Evolutionary conservation across 768 basidiomycete species (phyloP).

Genomic region (Boletus pseudopeckii): DNA sequence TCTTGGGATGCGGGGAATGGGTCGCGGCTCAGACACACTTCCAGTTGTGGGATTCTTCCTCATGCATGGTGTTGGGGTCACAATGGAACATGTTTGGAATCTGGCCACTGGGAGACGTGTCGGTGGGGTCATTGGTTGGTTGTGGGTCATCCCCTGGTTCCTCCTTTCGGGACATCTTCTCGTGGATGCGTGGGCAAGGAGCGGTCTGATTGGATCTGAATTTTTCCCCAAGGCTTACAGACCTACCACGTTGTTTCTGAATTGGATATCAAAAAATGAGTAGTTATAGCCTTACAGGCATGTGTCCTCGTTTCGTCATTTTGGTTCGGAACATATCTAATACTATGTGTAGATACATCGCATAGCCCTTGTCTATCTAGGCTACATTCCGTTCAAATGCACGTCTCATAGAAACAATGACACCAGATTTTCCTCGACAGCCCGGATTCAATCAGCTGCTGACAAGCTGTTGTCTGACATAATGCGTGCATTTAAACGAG

Average conservation of each 20-base stretch:
- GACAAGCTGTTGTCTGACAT: too few relatives aligned
- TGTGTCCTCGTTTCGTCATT: not conserved
- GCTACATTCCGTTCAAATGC: not conserved
- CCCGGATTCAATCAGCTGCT: not conserved
- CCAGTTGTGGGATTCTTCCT: slow-evolving; percentile 52
- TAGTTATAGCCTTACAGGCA: slow-evolving; percentile 1
- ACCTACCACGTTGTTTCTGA: slow-evolving; percentile 15
- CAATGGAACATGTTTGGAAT: slow-evolving; percentile 49
- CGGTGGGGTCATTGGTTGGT: slow-evolving; percentile 44
- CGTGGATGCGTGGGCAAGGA: slow-evolving; percentile 40
- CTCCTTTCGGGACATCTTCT: slow-evolving; percentile 45
- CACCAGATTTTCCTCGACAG: not conserved
- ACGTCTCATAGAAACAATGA: not conserved
- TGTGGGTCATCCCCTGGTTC: slow-evolving; percentile 52
- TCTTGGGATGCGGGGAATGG: slow-evolving; percentile 56
- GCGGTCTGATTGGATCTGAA: slow-evolving; percentile 18
- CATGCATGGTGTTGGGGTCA: slow-evolving; percentile 50
- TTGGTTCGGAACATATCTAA: not conserved
- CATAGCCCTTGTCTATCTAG: too few relatives aligned
- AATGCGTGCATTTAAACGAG: too few relatives aligned
- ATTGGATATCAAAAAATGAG: slow-evolving; percentile 2
- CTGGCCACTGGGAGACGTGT: slow-evolving; percentile 43
- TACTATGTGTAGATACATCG: not conserved
- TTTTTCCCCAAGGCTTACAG: slow-evolving; percentile 16
- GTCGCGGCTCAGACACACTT: slow-evolving; percentile 44